phyloP scores from a whole-genome alignment of 352 stramenopile species.

The Phytopythium sindhum region DNA sequence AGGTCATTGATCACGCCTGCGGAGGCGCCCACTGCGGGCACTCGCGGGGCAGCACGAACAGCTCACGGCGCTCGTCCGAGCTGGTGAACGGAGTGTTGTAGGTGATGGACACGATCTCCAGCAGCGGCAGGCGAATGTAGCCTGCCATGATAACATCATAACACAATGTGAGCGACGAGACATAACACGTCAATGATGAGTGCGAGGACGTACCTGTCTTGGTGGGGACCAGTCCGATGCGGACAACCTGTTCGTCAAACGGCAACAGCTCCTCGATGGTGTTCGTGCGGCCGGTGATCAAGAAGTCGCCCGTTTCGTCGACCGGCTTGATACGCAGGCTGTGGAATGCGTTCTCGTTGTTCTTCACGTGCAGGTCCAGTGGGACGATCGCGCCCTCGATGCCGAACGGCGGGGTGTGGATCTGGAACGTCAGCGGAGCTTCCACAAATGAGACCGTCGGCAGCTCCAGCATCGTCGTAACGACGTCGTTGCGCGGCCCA shows the following conservation, averaged over 20 bases:
- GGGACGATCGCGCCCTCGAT: constrained; percentile 54
- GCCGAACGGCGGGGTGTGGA: constrained; percentile 71
- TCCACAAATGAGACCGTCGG: constrained; percentile 68
- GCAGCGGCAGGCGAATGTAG: constrained; percentile 59
- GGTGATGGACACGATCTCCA: constrained; percentile 77
- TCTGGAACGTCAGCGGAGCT: constrained; percentile 54
- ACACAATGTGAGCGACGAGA: constrained; percentile 9
- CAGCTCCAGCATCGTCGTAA: constrained; percentile 64
- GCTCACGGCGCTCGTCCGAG: constrained; percentile 63
- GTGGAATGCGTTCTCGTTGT: constrained; percentile 74
- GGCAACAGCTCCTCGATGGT: constrained; percentile 71
- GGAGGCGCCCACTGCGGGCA: constrained; percentile 40
- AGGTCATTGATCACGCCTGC: not conserved
- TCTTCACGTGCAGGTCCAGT: constrained; percentile 58
- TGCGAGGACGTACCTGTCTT: constrained; percentile 54
- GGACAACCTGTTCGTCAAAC: constrained; percentile 59
- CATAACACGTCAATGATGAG: not conserved
- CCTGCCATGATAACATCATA: constrained; percentile 20
- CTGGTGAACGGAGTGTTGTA: constrained; percentile 63
- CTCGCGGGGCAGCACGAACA: constrained; percentile 72
- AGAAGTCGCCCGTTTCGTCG: constrained; percentile 68
- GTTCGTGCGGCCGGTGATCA: constrained; percentile 76
- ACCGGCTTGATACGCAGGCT: constrained; percentile 67
- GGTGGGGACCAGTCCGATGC: constrained; percentile 63
- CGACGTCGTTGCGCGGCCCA: constrained; percentile 39